Evolutionary conservation across 106 monocot genomes (phyloP), one percentile per base, ranked within the genome.

Genomic region (Apostasia shenzhenica): DNA sequence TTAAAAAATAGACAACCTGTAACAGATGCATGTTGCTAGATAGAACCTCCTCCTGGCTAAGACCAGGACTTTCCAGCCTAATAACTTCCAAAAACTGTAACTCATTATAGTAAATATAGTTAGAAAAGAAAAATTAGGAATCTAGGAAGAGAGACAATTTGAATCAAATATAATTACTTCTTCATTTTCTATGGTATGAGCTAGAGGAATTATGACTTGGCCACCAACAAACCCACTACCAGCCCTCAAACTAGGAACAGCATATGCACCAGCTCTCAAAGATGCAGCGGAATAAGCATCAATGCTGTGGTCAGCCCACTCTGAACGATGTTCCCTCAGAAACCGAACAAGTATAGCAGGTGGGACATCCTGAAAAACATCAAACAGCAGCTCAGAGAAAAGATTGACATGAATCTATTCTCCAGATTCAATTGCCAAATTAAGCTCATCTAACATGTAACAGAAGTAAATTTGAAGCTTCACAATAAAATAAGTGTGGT

Each of bases 301-400:
- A 71, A 90, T 77, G 48, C 79, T 75, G 72, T 75, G 78, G 67
- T 99, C 92, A 51, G 97, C 92, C 97, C 97, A 99, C 44, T 99
- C 92, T 59, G 92, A 89, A 8, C 97, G 78, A 61, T 99, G 97
- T 66, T 99, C 97, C 75, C 97, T 82, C 63, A 99, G 45, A 63
- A 99, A 99, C 3, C 89, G 82, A 47, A 99, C 84, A 59, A 99
- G 87, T 66, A 93, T 66, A 42, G 89, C 97, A 64, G 97, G 92
- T 59, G 97, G 89, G 1, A 99, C 97, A 85, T 93, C 93, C 97
- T 99, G 60, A 61, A 77, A 10, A 47, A 44, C 56, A 54, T 37
- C 57, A 55, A 40, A 5, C 2, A 60, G 51, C 4, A 41, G 37
- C 26, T 26, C 26, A 26, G 26, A 26, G 26, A 26, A 26, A 26